phyloP scores from a whole-genome alignment of 2,329 filamentous ascomycete genomes.

The Colletotrichum cordylinicola region DNA sequence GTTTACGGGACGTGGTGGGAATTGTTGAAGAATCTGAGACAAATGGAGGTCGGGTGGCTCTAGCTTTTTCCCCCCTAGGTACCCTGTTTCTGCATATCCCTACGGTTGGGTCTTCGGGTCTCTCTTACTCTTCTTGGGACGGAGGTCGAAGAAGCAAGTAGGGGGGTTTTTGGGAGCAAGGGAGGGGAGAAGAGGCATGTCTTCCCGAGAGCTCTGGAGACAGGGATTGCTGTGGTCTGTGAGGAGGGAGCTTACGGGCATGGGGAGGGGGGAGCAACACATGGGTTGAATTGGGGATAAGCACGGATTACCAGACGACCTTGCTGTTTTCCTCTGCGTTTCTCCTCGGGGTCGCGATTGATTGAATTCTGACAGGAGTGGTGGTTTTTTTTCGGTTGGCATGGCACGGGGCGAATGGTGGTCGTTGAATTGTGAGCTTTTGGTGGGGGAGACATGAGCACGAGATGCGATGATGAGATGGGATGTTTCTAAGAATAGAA shows the following conservation, averaged over 20 bases:
- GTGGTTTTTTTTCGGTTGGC: background rate
- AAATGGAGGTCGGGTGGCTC: background rate
- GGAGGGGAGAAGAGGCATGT: background rate
- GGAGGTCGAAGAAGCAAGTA: background rate
- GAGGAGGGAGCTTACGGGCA: background rate
- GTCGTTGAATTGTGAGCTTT: background rate
- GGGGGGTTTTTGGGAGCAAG: background rate
- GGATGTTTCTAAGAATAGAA: conserved; percentile 9
- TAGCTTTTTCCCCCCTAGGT: background rate
- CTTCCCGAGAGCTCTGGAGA: background rate
- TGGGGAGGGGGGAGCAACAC: background rate
- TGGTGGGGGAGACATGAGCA: background rate
- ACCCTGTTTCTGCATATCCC: background rate
- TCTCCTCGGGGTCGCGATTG: background rate
- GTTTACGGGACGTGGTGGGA: background rate
- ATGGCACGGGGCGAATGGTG: background rate
- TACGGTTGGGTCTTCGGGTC: background rate
- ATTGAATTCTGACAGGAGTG: background rate
- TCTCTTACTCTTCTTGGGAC: background rate
- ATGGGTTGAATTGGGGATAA: background rate
- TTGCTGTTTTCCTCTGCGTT: background rate
- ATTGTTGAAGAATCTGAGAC: background rate
- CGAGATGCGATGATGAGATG: background rate
- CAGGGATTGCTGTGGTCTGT: background rate
- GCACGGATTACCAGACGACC: background rate